Conservation (phyloP, 164 flowering plant species). For the Platanus orientalis region DNA sequence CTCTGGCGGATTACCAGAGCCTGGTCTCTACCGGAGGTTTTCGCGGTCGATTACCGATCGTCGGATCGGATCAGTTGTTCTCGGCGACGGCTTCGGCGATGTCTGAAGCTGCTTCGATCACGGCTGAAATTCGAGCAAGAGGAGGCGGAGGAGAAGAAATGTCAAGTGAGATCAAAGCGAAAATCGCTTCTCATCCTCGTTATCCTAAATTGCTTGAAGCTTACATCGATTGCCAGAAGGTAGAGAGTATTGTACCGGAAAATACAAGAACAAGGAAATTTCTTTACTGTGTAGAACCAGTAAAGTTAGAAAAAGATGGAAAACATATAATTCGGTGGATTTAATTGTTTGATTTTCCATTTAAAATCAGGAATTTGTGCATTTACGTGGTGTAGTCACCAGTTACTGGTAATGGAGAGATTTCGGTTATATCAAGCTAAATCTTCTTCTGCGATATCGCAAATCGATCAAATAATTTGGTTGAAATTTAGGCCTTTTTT, state of each 20-base stretch:
- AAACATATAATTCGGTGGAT: too few species aligned
- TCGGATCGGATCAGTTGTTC: slow-evolving; percentile 46
- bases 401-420: too few species aligned
- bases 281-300: not conserved
- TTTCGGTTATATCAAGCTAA: too few species aligned
- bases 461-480: too few species aligned
- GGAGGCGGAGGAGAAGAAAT: slow-evolving; percentile 12
- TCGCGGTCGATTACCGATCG: slow-evolving; percentile 30
- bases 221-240: slow-evolving; percentile 92
- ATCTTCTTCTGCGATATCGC: too few species aligned
- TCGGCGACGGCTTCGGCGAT: slow-evolving; percentile 31
- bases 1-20: slow-evolving; percentile 40
- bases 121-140: slow-evolving; percentile 23
- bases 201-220: slow-evolving; percentile 80
- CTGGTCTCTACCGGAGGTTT: slow-evolving; percentile 19
- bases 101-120: slow-evolving; percentile 32
- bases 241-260: slow-evolving; percentile 12
- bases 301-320: too few species aligned
- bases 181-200: slow-evolving; percentile 81
- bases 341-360: too few species aligned
- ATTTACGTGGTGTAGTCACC: too few species aligned
- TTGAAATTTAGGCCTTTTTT: too few species aligned
- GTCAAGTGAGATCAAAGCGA: slow-evolving; percentile 52
- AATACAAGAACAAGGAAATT: not conserved
- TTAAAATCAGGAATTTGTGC: too few species aligned